Evolutionary conservation across 2,329 filamentous ascomycete species (phyloP).

Genomic region (Fusarium armeniacum): DNA sequence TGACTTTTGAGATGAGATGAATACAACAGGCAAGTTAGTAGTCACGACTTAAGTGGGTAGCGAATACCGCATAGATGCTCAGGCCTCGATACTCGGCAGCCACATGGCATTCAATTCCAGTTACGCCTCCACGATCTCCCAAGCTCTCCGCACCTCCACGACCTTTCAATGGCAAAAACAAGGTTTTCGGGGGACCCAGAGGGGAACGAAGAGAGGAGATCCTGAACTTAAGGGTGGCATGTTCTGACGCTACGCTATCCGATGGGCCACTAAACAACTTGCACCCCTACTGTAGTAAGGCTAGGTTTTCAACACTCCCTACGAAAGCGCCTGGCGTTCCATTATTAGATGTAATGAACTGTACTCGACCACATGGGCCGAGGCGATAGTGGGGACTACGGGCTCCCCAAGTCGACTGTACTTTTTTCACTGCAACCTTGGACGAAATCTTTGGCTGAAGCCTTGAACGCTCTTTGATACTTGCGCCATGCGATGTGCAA

Average conservation of each 20-base stretch:
- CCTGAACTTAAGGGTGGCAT: conserved; percentile 37
- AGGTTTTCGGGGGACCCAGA: conserved; percentile 42
- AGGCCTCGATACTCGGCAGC: conserved; percentile 17
- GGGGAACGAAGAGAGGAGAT: conserved; percentile 35
- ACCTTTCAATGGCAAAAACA: conserved; percentile 32
- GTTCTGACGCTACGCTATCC: conserved; percentile 22
- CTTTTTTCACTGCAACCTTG: not conserved
- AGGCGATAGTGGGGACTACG: conserved; percentile 39
- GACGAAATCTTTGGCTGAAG: conserved; percentile 1
- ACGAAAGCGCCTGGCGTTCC: conserved; percentile 35
- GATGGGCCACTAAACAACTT: conserved; percentile 7
- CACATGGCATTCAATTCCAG: conserved; percentile 25
- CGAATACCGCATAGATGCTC: conserved; percentile 1
- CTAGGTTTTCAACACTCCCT: conserved; percentile 32
- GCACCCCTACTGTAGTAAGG: conserved; percentile 23
- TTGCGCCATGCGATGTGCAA: not conserved
- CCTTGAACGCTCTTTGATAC: conserved; percentile 1
- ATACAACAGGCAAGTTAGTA: not conserved
- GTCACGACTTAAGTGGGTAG: conserved; percentile 5
- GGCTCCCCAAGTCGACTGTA: conserved; percentile 33
- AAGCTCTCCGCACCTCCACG: conserved; percentile 40
- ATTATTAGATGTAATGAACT: conserved; percentile 25
- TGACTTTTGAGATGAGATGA: not conserved
- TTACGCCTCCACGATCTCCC: conserved; percentile 30
- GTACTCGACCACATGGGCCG: conserved; percentile 47